Evolutionary conservation across 2,329 filamentous ascomycete genomes (phyloP).

Genomic region (Scortechinia acanthostroma): DNA sequence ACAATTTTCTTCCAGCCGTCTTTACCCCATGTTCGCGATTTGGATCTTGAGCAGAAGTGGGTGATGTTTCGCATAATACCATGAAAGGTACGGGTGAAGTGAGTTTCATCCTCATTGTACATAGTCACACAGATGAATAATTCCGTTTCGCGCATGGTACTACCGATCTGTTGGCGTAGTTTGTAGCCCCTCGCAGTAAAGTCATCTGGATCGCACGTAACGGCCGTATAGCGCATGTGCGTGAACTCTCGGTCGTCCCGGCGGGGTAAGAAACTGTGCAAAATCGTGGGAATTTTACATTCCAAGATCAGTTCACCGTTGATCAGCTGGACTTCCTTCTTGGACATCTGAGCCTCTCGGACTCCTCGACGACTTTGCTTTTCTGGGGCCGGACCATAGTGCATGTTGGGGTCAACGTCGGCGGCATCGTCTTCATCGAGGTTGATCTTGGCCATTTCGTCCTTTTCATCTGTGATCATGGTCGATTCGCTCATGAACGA

Average conservation of each 20-base stretch:
- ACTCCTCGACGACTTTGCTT: constrained; percentile 62
- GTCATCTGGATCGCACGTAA: constrained; percentile 71
- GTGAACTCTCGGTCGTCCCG: constrained; percentile 70
- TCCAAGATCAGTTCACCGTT: constrained; percentile 71
- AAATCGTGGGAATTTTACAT: constrained; percentile 71
- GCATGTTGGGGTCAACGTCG: constrained; percentile 40
- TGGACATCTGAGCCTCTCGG: constrained; percentile 60
- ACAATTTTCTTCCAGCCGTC: constrained; percentile 72
- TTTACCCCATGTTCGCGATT: constrained; percentile 65
- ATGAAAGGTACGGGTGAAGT: constrained; percentile 61
- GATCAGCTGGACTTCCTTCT: constrained; percentile 67
- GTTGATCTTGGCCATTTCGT: constrained; percentile 1
- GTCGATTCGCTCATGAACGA: constrained; percentile 21
- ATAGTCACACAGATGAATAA: constrained; percentile 69
- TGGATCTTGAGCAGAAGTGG: constrained; percentile 59
- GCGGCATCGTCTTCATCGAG: not conserved
- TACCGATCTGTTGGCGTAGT: constrained; percentile 64
- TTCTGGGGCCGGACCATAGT: constrained; percentile 63
- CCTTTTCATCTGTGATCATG: constrained; percentile 11
- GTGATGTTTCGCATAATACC: constrained; percentile 69
- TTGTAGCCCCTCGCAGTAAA: constrained; percentile 68
- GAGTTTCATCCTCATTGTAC: constrained; percentile 68
- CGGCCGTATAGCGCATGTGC: constrained; percentile 74
- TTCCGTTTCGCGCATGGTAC: constrained; percentile 54
- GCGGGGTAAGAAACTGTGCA: constrained; percentile 68